Percentiles rank a stretch among this genome's conserved stretches.
Evolutionary conservation across 345 rosid genomes (phyloP).

Genomic region (Salix purpurea): DNA sequence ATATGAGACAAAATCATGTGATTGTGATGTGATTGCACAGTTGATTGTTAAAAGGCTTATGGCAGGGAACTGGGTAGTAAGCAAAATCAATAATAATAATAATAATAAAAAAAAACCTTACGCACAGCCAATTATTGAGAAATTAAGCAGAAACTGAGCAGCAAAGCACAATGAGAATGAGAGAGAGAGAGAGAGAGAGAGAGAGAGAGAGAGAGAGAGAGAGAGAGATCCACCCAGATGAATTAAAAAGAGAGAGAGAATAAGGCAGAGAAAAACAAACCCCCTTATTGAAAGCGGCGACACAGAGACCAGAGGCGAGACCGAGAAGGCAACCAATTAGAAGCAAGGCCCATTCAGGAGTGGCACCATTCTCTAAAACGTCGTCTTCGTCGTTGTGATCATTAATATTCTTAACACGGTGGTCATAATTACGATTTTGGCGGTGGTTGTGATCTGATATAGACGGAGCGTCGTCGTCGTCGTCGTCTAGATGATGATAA

Average conservation of each 20-base stretch:
- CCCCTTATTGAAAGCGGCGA: conserved; percentile 88
- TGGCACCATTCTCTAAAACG: conserved; percentile 65
- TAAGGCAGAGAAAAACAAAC: conserved; percentile 27
- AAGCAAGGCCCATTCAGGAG: conserved; percentile 94
- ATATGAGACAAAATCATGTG: too few species aligned
- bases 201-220: too few species aligned
- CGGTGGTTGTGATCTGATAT: neutral
- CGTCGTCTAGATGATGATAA: conserved; percentile 11
- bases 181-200: neutral
- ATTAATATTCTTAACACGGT: neutral
- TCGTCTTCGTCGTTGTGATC: conserved; percentile 35
- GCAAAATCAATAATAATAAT: too few species aligned
- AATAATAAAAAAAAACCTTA: too few species aligned
- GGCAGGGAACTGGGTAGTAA: too few species aligned
- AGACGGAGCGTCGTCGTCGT: conserved; percentile 37
- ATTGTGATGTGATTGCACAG: too few species aligned
- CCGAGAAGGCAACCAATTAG: conserved; percentile 89
- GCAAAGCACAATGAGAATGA: too few species aligned
- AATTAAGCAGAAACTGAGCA: too few species aligned
- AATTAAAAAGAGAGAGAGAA: neutral
- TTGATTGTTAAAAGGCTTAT: too few species aligned
- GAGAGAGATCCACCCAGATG: too few species aligned
- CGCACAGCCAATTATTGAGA: neutral
- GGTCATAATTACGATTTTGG: neutral
- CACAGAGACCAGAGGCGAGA: conserved; percentile 84